A percentile compares a stretch with the other conserved stretches of the same genome.
Conservation (phyloP, 345 rosid species). For the Salix udensis region DNA sequence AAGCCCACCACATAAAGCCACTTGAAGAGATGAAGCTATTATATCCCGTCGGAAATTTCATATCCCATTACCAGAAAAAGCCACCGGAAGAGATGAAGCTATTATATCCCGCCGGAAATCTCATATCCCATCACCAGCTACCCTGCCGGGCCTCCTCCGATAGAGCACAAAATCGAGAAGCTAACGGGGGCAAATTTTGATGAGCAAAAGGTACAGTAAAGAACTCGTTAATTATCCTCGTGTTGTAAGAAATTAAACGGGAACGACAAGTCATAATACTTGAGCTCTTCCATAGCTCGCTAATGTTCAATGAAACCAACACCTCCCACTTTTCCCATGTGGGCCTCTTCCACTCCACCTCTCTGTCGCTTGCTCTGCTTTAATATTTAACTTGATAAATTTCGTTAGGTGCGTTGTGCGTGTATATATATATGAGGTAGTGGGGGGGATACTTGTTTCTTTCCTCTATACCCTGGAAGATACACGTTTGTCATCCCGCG, state of each 20-base stretch:
- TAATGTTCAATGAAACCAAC: conserved; percentile 13
- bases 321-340: conserved; percentile 26
- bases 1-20: conserved; percentile 1
- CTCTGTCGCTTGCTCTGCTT: not conserved
- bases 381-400: not conserved
- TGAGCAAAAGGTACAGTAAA: not conserved
- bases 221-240: conserved; percentile 17
- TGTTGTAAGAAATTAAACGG: conserved; percentile 8
- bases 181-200: not conserved
- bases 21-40: conserved; percentile 12
- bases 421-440: not conserved
- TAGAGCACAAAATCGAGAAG: not conserved
- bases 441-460: too few relatives aligned
- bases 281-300: conserved; percentile 19
- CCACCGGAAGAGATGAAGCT: conserved; percentile 13
- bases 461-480: too few relatives aligned
- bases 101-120: not conserved
- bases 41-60: not conserved
- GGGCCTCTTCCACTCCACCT: conserved; percentile 16
- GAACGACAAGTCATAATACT: conserved; percentile 6
- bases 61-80: not conserved
- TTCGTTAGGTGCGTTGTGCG: too few relatives aligned
- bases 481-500: fast-evolving
- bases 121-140: not conserved
- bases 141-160: too few relatives aligned